These are phyloP conservation scores for Pythium dissotocum DNA, from an alignment of 352 stramenopile species.

Conservation along the genomic window DNA sequence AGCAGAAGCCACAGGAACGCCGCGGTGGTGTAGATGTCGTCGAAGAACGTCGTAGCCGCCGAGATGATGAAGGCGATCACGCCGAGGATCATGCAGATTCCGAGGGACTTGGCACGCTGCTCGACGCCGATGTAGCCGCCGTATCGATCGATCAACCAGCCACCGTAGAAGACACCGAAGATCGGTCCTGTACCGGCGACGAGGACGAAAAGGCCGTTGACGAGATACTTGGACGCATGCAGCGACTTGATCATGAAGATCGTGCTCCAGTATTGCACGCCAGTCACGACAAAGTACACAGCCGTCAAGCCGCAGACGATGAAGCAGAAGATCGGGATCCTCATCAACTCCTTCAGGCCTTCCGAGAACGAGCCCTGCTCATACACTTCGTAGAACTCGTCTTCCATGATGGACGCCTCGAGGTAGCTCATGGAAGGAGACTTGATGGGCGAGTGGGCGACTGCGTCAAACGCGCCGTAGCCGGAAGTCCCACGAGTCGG, in stretches of 20 bases:
- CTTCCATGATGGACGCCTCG: conserved; percentile 68
- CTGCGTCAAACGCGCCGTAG: conserved; percentile 61
- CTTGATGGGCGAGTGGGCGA: conserved; percentile 34
- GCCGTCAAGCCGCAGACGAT: conserved; percentile 78
- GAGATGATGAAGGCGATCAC: conserved; percentile 67
- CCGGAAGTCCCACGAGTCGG: conserved; percentile 31
- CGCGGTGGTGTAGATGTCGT: conserved; percentile 74
- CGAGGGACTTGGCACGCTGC: conserved; percentile 71
- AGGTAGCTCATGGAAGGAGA: conserved; percentile 57
- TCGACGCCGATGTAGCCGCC: conserved; percentile 79
- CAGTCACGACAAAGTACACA: conserved; percentile 87
- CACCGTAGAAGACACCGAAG: conserved; percentile 80
- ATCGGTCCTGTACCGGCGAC: conserved; percentile 79
- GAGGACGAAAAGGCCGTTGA: conserved; percentile 83
- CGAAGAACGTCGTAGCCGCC: conserved; percentile 75
- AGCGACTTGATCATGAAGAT: conserved; percentile 90
- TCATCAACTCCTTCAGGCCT: conserved; percentile 56
- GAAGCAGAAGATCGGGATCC: conserved; percentile 75
- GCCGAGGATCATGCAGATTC: conserved; percentile 76
- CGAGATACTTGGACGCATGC: conserved; percentile 77
- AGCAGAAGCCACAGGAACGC: conserved; percentile 78
- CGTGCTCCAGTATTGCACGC: conserved; percentile 87
- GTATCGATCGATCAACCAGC: conserved; percentile 75
- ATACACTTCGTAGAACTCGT: conserved; percentile 74
- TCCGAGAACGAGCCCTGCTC: conserved; percentile 70